A percentile compares a stretch with the other conserved stretches of the same genome.
These are phyloP conservation scores for Lachancea sp. DNA, from an alignment of 805 yeast genomes.

Conservation along the genomic window DNA sequence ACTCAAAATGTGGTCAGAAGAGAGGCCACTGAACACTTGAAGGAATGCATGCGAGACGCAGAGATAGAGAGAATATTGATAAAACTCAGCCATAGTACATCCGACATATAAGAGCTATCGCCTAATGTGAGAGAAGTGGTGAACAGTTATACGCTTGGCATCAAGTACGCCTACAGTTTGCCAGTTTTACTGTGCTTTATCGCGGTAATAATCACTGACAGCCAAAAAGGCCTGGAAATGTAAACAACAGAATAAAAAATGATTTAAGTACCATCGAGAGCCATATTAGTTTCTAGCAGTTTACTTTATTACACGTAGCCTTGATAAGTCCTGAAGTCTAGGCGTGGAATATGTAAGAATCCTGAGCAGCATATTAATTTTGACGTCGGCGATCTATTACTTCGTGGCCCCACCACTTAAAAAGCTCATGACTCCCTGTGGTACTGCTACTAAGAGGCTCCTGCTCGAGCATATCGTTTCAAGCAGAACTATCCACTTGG, in stretches of 20 bases:
- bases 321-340: too few species aligned
- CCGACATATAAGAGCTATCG: slow-evolving; percentile 11
- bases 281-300: slow-evolving; percentile 2
- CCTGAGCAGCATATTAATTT: too few species aligned
- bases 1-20: slow-evolving; percentile 12
- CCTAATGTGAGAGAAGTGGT: slow-evolving; percentile 12
- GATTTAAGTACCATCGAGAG: not conserved
- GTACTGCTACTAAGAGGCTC: too few species aligned
- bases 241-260: not conserved
- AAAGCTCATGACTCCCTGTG: too few species aligned
- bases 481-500: too few species aligned
- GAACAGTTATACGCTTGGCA: slow-evolving; percentile 7
- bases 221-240: not conserved
- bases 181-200: slow-evolving; percentile 3
- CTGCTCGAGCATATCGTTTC: too few species aligned
- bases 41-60: slow-evolving; percentile 10
- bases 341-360: too few species aligned
- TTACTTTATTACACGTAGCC: too few species aligned
- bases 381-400: too few species aligned
- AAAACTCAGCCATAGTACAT: slow-evolving; percentile 13
- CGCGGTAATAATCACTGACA: not conserved
- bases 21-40: slow-evolving; percentile 6
- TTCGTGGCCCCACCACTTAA: too few species aligned
- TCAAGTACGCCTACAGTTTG: not conserved
- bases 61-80: slow-evolving; percentile 10